phyloP scores from a whole-genome alignment of 768 basidiomycete genomes.

The Hydnum rufescens region DNA sequence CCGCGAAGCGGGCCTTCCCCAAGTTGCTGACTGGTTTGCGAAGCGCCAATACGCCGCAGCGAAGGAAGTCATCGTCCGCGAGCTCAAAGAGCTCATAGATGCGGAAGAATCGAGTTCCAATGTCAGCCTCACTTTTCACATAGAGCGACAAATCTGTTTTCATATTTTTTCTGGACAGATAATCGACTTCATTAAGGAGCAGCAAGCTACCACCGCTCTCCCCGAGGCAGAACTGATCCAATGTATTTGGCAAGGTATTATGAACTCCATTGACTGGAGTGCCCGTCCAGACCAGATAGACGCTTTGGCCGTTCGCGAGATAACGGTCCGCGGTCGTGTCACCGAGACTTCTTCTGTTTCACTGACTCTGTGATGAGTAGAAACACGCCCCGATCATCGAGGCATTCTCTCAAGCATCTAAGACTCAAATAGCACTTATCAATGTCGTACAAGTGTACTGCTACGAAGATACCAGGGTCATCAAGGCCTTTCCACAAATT shows the following conservation, averaged over 20 bases:
- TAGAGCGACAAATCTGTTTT: background rate
- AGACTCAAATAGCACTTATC: conserved; percentile 84
- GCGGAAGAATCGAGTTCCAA: conserved; percentile 47
- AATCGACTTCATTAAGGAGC: conserved; percentile 46
- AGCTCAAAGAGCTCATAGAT: conserved; percentile 49
- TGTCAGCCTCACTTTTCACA: conserved; percentile 23
- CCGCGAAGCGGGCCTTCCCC: conserved; percentile 55
- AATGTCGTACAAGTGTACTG: conserved; percentile 91
- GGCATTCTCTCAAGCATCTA: conserved; percentile 72
- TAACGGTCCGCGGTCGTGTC: conserved; percentile 38
- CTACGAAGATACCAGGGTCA: conserved; percentile 89
- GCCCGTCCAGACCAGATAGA: conserved; percentile 86
- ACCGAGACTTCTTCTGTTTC: background rate
- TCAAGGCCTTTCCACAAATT: conserved; percentile 88
- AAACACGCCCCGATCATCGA: conserved; percentile 71
- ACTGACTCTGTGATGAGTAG: conserved; percentile 22
- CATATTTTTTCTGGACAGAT: conserved; percentile 29
- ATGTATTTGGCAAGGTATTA: conserved; percentile 85
- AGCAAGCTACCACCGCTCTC: conserved; percentile 61
- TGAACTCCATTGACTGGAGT: conserved; percentile 74
- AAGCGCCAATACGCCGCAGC: conserved; percentile 73
- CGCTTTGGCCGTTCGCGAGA: conserved; percentile 68
- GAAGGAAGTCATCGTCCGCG: conserved; percentile 53
- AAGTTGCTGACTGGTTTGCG: conserved; percentile 84
- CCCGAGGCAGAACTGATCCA: conserved; percentile 69